Evolutionary conservation across 2,329 filamentous ascomycete species (phyloP), one percentile per base, ranked within the genome.

Genomic region (Celoporthe dispersa): DNA sequence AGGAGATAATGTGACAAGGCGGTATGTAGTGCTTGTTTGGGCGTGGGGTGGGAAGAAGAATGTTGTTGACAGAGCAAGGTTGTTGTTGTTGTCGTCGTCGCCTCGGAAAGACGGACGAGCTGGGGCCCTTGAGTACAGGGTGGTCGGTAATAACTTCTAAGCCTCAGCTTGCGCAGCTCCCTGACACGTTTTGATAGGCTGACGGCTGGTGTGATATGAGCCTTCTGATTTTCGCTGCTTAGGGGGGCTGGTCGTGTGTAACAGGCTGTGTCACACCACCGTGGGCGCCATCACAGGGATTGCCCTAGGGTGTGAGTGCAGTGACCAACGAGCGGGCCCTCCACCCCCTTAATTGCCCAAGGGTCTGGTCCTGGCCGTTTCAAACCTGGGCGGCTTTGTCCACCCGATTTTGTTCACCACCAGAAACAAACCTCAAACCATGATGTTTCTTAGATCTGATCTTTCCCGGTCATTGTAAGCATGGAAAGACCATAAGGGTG

Each of bases 131-230:
- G 60, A 44, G 37, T 63, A 63, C 60, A 39, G 64, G 64, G 64
- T 59, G 64, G 67, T 71, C 64, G 70, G 64, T 55, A 69, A 64
- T 48, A 59, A 63, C 63, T 71, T 69, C 68, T 69, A 71, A 70
- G 67, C 70, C 70, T 71, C 70, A 70, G 64, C 64, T 71, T 69
- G 68, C 64, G 68, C 70, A 70, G 70, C 64, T 69, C 60, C 31
- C 64, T 62, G 61, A 31, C 25, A 51, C 44, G 25, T 37, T 48
- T 33, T 53, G 57, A n/a, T 71, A 65, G 11, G 19, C 4, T 22
- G 51, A 71, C 70, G 70, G 51, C 61, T 16, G 70, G 61, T 55
- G 70, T 64, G 55, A 12, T 3, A 19, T 22, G 22, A n/a, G 5
- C 16, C 5, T 6, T 2, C 7, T 48, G 19, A 14, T 3, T 22